Percentiles rank a stretch among this genome's conserved stretches.
These are phyloP conservation scores for Colletotrichum nymphaeae DNA, from an alignment of 2,329 filamentous ascomycete genomes.

Conservation along the genomic window DNA sequence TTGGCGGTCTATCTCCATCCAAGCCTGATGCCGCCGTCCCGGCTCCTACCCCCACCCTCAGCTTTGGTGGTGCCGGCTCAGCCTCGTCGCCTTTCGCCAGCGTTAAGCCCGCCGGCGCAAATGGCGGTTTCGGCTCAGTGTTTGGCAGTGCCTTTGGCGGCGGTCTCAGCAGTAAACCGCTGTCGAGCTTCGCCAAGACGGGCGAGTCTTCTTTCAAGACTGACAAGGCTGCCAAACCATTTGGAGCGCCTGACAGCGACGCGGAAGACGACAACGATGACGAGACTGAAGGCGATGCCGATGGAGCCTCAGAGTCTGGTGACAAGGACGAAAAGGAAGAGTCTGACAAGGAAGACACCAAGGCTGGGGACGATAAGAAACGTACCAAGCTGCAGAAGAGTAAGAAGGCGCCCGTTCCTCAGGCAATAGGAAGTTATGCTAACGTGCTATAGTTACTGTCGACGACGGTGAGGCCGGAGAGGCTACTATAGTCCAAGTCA, in stretches of 20 bases:
- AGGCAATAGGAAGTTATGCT: slow-evolving; percentile 36
- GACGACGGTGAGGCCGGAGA: slow-evolving; percentile 92
- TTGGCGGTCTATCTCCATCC: slow-evolving; percentile 42
- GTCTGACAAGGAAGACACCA: slow-evolving; percentile 64
- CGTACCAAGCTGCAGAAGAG: slow-evolving; percentile 76
- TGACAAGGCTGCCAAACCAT: slow-evolving; percentile 75
- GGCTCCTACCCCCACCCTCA: slow-evolving; percentile 57
- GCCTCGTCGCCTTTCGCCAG: slow-evolving; percentile 60
- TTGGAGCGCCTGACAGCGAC: slow-evolving; percentile 80
- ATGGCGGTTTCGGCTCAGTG: slow-evolving; percentile 58
- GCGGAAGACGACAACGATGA: slow-evolving; percentile 62
- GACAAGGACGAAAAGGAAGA: slow-evolving; percentile 62
- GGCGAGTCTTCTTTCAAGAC: slow-evolving; percentile 62
- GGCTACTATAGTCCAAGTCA: slow-evolving; percentile 77
- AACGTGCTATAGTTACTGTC: slow-evolving; percentile 65
- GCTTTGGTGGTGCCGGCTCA: slow-evolving; percentile 55
- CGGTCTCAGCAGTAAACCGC: slow-evolving; percentile 53
- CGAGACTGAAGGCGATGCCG: slow-evolving; percentile 52
- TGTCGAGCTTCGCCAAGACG: slow-evolving; percentile 78
- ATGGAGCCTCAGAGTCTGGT: slow-evolving; percentile 46
- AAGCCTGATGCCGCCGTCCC: slow-evolving; percentile 43
- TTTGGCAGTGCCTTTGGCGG: slow-evolving; percentile 58
- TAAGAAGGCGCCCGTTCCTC: slow-evolving; percentile 54
- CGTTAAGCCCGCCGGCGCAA: slow-evolving; percentile 51
- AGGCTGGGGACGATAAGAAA: slow-evolving; percentile 70